A percentile compares a stretch with the other conserved stretches of the same genome.
Conservation (phyloP, 1,284 basidiomycete genomes). For the Mrakiaceae sp. region DNA sequence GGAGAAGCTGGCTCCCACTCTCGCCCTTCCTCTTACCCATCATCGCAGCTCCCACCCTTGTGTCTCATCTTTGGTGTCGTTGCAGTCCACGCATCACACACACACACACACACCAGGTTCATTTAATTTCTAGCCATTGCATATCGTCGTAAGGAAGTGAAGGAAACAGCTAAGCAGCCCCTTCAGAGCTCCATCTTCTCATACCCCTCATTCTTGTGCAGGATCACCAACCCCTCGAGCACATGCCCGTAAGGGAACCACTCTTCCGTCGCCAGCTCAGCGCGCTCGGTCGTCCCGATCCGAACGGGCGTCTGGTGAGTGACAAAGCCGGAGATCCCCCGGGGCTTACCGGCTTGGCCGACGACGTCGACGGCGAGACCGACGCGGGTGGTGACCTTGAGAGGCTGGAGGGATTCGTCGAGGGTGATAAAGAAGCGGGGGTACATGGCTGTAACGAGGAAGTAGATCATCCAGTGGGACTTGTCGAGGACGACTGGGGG, state of each 20-base stretch:
- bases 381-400: constrained; percentile 86
- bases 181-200: not conserved
- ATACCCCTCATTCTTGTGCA: constrained; percentile 36
- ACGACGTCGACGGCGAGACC: constrained; percentile 81
- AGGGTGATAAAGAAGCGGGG: constrained; percentile 97
- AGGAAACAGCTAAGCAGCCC: not conserved
- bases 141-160: too few relatives aligned
- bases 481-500: constrained; percentile 74
- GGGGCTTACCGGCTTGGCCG: constrained; percentile 80
- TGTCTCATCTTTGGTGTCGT: too few relatives aligned
- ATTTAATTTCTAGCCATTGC: too few relatives aligned
- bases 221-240: constrained; percentile 77
- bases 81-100: too few relatives aligned
- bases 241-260: constrained; percentile 82
- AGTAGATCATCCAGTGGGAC: constrained; percentile 98
- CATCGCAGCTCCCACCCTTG: too few relatives aligned
- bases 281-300: constrained; percentile 82
- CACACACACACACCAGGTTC: too few relatives aligned
- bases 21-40: too few relatives aligned
- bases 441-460: constrained; percentile 90
- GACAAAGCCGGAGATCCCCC: constrained; percentile 89
- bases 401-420: constrained; percentile 73
- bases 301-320: constrained; percentile 94
- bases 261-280: constrained; percentile 93
- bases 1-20: too few relatives aligned